phyloP scores from a whole-genome alignment of 225 moss, liverwort and hornwort genomes.

The Polytrichum commune region DNA sequence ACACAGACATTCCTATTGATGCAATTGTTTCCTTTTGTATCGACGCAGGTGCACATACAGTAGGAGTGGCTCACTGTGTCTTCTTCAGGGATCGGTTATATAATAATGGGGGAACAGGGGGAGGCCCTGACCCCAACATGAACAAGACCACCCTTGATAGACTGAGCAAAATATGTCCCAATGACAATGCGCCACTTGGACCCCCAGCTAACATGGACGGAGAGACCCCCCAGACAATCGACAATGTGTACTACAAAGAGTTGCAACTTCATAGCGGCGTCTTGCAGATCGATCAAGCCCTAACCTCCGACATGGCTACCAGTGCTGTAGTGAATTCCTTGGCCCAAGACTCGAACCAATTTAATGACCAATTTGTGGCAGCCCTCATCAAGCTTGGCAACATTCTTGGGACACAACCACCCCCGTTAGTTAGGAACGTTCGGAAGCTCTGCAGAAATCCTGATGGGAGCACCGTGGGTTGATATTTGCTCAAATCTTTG shows the following conservation, averaged over 20 bases:
- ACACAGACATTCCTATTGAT: not conserved
- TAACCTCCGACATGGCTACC: too few relatives aligned
- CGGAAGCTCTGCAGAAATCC: too few relatives aligned
- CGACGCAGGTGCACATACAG: slow-evolving; percentile 26
- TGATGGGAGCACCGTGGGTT: too few relatives aligned
- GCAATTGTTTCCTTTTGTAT: not conserved
- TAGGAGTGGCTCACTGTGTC: slow-evolving; percentile 29
- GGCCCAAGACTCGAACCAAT: not conserved
- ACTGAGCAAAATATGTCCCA: slow-evolving; percentile 38
- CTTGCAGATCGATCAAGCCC: too few relatives aligned
- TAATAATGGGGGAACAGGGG: slow-evolving; percentile 30
- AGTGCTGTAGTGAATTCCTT: too few relatives aligned
- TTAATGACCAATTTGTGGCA: too few relatives aligned
- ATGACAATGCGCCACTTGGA: slow-evolving; percentile 7
- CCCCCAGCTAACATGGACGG: slow-evolving; percentile 29
- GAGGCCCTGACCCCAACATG: slow-evolving; percentile 31
- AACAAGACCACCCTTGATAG: slow-evolving; percentile 7
- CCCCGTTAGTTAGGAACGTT: too few relatives aligned
- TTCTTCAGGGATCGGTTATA: slow-evolving; percentile 40
- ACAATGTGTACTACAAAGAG: too few relatives aligned
- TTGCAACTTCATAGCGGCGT: too few relatives aligned
- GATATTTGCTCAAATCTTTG: too few relatives aligned
- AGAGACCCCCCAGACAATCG: not conserved
- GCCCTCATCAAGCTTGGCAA: too few relatives aligned
- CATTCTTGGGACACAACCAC: too few relatives aligned